Evolutionary conservation across 352 stramenopile species (phyloP).

Genomic region (Pythium monospermum): DNA sequence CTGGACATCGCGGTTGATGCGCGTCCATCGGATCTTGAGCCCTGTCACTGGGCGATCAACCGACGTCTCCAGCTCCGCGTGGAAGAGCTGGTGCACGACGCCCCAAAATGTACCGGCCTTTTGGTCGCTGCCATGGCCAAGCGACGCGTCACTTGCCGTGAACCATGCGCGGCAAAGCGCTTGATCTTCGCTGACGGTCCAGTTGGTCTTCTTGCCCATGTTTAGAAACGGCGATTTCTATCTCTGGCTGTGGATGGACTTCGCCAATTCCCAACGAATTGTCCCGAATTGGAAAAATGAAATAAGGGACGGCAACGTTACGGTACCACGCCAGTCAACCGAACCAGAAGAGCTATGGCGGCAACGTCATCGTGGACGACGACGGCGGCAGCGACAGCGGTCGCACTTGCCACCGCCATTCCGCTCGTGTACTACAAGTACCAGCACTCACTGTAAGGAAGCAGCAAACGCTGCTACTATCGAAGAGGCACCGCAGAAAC

Average conservation of each 20-base stretch:
- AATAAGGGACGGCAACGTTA: conserved; percentile 21
- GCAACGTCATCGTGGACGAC: conserved; percentile 15
- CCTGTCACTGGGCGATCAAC: conserved; percentile 63
- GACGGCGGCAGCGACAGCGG: conserved; percentile 14
- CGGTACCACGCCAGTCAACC: not conserved
- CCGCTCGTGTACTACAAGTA: conserved; percentile 43
- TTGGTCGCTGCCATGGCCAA: conserved; percentile 32
- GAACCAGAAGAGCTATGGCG: conserved; percentile 1
- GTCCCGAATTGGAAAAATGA: not conserved
- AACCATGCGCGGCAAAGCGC: conserved; percentile 69
- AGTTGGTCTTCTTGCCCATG: conserved; percentile 85
- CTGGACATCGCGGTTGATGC: conserved; percentile 76
- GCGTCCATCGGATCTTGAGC: conserved; percentile 78
- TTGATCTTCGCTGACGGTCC: conserved; percentile 54
- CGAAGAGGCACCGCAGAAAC: too few species aligned
- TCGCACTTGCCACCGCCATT: conserved; percentile 14
- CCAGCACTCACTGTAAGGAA: conserved; percentile 29
- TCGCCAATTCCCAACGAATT: conserved; percentile 1
- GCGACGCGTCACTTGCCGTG: conserved; percentile 40
- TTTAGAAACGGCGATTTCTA: conserved; percentile 51
- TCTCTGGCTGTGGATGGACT: too few species aligned
- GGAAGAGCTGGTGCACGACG: conserved; percentile 60
- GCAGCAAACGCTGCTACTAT: not conserved
- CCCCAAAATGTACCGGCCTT: conserved; percentile 66
- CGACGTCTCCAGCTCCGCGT: conserved; percentile 47